A percentile compares a stretch with the other conserved stretches of the same genome.
phyloP scores from a whole-genome alignment of 805 yeast genomes.

The Teunomyces tritomae region DNA sequence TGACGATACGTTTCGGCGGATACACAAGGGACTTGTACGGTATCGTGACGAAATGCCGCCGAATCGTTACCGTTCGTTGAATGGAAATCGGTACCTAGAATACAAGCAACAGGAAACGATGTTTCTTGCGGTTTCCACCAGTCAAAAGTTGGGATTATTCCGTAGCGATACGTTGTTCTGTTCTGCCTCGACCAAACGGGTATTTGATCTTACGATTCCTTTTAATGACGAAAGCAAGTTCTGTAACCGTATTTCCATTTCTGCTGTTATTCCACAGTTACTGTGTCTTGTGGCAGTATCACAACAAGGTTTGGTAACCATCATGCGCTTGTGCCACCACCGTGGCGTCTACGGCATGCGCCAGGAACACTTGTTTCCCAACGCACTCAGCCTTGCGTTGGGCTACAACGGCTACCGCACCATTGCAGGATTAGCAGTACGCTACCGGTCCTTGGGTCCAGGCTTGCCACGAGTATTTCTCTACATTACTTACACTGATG shows the following conservation, averaged over 20 bases:
- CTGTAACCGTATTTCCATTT: constrained; percentile 36
- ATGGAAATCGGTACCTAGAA: constrained; percentile 9
- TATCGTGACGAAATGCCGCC: too few species aligned
- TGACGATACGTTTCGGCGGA: constrained; percentile 36
- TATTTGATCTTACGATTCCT: constrained; percentile 40
- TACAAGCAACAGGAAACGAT: background rate
- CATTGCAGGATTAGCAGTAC: constrained; percentile 29
- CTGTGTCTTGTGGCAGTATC: constrained; percentile 33
- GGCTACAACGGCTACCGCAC: constrained; percentile 29
- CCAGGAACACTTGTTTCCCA: constrained; percentile 42
- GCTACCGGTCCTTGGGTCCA: constrained; percentile 21
- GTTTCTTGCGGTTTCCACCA: constrained; percentile 42
- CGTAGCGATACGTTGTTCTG: constrained; percentile 46
- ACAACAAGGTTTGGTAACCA: constrained; percentile 37
- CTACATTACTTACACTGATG: constrained; percentile 35
- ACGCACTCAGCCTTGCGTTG: constrained; percentile 25
- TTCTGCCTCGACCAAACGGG: constrained; percentile 42
- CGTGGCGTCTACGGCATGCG: constrained; percentile 41
- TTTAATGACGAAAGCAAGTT: constrained; percentile 32
- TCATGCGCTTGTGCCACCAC: constrained; percentile 35
- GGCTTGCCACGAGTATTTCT: constrained; percentile 26
- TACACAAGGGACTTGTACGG: constrained; percentile 22
- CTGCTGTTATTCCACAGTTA: constrained; percentile 34
- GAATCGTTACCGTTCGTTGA: constrained; percentile 8
- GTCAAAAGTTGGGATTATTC: constrained; percentile 43